phyloP scores from a whole-genome alignment of 805 yeast species.

The Priceomyces fermenticarens region DNA sequence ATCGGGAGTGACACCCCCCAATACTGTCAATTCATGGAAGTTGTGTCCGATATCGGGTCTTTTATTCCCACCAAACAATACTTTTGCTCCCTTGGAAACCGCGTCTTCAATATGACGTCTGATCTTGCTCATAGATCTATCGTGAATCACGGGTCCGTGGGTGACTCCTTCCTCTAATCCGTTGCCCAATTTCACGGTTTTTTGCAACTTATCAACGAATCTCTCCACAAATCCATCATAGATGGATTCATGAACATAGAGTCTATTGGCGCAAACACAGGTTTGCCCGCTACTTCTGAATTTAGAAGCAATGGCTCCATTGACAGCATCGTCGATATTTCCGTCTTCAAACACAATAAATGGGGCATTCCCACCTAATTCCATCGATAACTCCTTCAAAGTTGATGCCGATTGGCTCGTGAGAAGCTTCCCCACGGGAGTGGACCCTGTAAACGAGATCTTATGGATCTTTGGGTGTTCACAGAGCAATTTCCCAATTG shows the following conservation, averaged over 20 bases:
- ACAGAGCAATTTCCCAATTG: constrained; percentile 53
- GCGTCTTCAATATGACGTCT: constrained; percentile 65
- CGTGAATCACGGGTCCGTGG: constrained; percentile 75
- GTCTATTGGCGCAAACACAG: constrained; percentile 61
- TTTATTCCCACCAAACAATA: constrained; percentile 58
- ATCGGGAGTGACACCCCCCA: constrained; percentile 54
- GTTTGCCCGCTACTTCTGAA: constrained; percentile 65
- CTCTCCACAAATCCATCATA: constrained; percentile 46
- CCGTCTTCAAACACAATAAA: constrained; percentile 61
- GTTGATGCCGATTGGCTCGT: constrained; percentile 58
- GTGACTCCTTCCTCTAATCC: constrained; percentile 59
- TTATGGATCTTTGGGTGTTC: constrained; percentile 47
- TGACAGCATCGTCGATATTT: constrained; percentile 53
- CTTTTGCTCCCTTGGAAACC: constrained; percentile 57
- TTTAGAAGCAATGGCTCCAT: constrained; percentile 50
- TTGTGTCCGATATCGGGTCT: constrained; percentile 56
- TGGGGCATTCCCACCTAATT: constrained; percentile 69
- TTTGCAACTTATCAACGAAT: constrained; percentile 35
- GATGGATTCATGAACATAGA: constrained; percentile 52
- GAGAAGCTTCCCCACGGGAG: constrained; percentile 57
- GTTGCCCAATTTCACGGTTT: constrained; percentile 53
- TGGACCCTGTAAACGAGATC: constrained; percentile 64
- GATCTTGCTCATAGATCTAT: constrained; percentile 60
- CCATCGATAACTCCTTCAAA: constrained; percentile 59
- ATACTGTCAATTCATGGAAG: constrained; percentile 67